phyloP scores from a whole-genome alignment of 345 rosid genomes.

The Eucalyptus tenuipes region DNA sequence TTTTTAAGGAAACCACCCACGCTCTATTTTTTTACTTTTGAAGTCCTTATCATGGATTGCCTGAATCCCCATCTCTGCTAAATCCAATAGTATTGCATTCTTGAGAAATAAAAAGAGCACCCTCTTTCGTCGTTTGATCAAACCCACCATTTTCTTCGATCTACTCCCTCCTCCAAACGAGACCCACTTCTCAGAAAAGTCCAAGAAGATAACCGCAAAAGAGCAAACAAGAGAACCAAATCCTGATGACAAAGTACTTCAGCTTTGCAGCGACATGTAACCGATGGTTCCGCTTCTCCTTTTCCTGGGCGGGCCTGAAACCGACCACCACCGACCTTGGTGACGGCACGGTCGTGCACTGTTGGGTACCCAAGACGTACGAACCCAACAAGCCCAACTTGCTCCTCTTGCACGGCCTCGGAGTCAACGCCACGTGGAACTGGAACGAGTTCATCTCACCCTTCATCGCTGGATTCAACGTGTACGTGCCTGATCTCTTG shows the following conservation, averaged over 20 bases:
- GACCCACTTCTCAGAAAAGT: neutral
- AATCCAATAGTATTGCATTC: neutral
- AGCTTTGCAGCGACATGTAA: conserved; percentile 55
- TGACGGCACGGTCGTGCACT: neutral
- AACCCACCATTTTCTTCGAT: neutral
- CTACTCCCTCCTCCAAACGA: neutral
- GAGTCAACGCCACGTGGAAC: conserved; percentile 5
- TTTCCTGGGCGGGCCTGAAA: conserved; percentile 46
- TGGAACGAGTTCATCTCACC: neutral
- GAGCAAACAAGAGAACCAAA: neutral
- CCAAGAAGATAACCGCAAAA: neutral
- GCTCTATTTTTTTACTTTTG: neutral
- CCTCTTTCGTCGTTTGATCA: neutral
- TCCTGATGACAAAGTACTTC: conserved; percentile 22
- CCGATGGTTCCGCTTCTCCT: conserved; percentile 44
- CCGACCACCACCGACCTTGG: conserved; percentile 2
- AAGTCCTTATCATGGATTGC: neutral
- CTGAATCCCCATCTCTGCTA: neutral
- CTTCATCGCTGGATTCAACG: neutral
- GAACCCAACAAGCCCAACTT: neutral
- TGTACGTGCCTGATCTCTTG: conserved; percentile 5
- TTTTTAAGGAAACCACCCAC: neutral
- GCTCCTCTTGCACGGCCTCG: conserved; percentile 10
- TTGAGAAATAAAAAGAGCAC: neutral
- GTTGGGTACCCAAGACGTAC: conserved; percentile 1